Percentiles rank a stretch among this genome's conserved stretches.
These are phyloP conservation scores for Fusarium fracticaudum DNA, from an alignment of 2,329 filamentous ascomycete species.

Conservation along the genomic window DNA sequence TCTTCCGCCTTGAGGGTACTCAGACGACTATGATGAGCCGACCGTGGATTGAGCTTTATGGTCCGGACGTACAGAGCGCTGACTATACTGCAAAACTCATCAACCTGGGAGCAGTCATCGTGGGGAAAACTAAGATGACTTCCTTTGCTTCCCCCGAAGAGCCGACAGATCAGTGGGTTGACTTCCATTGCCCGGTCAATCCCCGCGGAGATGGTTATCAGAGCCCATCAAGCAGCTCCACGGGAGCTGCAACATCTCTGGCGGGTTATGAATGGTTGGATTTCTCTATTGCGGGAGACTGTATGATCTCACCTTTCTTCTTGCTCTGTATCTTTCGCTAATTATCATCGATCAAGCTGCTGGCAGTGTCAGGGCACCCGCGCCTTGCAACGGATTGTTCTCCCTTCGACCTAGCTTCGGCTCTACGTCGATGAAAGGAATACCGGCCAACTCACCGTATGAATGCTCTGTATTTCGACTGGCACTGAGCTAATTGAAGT, in stretches of 20 bases:
- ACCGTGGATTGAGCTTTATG: neutral
- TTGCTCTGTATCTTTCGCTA: neutral
- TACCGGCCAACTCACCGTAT: neutral
- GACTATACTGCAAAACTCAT: neutral
- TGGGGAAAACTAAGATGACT: accelerated
- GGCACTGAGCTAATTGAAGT: accelerated
- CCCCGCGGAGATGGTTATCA: neutral
- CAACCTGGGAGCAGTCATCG: accelerated
- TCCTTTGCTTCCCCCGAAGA: neutral
- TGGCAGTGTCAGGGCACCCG: neutral
- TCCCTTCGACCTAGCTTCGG: neutral
- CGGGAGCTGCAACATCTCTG: accelerated
- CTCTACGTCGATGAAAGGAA: neutral
- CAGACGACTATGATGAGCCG: neutral
- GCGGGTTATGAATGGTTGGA: neutral
- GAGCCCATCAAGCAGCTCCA: neutral
- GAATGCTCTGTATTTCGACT: accelerated
- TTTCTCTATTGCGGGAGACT: neutral
- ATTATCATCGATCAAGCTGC: neutral
- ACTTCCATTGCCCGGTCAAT: neutral
- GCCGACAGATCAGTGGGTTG: neutral
- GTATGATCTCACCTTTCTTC: neutral
- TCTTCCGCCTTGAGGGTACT: accelerated
- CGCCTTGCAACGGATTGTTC: neutral
- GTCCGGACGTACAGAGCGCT: neutral